Conservation (phyloP, 2,329 filamentous ascomycete genomes). For the Arthrobotrys musiformis region DNA sequence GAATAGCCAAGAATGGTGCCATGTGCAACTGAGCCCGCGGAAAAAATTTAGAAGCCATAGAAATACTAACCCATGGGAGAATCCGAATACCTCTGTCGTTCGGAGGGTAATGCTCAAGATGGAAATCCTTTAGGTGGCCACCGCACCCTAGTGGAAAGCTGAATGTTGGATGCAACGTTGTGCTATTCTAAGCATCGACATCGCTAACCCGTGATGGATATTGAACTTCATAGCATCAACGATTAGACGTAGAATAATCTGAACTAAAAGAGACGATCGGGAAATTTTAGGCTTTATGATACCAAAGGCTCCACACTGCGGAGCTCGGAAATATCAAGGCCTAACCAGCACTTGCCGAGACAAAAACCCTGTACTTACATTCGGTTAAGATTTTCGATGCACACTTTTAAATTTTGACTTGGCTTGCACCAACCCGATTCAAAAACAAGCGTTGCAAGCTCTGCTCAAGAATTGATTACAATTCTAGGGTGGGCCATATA, state of each 20-base stretch:
- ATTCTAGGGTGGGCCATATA: no score
- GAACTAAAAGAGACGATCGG: slow-evolving; percentile 7
- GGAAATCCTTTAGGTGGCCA: background rate
- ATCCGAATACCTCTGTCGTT: background rate
- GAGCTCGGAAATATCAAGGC: background rate
- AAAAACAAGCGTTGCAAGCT: background rate
- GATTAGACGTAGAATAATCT: background rate
- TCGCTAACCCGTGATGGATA: background rate
- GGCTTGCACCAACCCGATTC: no score
- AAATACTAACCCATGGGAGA: background rate
- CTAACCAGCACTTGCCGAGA: background rate
- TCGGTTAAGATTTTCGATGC: background rate
- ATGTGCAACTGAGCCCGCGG: background rate
- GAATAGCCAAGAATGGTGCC: slow-evolving; percentile 48
- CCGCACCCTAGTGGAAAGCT: background rate
- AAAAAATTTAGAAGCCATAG: background rate
- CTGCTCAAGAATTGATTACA: background rate
- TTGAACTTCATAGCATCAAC: background rate
- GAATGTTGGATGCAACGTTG: slow-evolving; percentile 29
- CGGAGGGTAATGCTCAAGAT: background rate
- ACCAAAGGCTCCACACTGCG: slow-evolving; percentile 4
- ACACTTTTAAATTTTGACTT: no score
- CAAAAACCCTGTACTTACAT: background rate
- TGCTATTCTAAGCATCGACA: slow-evolving; percentile 22
- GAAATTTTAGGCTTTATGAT: slow-evolving; percentile 11